Evolutionary conservation across 164 flowering plant genomes (phyloP).

Genomic region (Brasenia schreberi): DNA sequence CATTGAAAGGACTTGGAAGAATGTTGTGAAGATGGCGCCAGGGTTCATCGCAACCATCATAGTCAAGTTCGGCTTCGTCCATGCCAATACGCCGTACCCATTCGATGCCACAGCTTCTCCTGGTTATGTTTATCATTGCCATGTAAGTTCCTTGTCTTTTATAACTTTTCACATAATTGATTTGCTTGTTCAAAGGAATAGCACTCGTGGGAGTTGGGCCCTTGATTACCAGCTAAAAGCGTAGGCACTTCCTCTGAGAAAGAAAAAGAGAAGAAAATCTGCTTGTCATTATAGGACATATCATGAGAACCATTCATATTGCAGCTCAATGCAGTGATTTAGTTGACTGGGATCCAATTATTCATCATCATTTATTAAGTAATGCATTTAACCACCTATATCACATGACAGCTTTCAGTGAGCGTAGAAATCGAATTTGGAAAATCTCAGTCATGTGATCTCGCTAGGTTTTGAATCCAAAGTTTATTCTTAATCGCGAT

Average conservation of each 20-base stretch:
- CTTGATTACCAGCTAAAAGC: neutral
- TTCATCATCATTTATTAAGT: no score
- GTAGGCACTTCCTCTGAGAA: neutral
- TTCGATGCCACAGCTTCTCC: neutral
- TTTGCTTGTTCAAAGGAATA: neutral
- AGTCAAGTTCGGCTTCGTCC: neutral
- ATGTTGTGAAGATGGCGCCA: slow-evolving; percentile 1
- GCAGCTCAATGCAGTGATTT: slow-evolving; percentile 15
- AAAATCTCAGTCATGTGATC: no score
- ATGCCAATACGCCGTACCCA: neutral
- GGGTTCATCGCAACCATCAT: neutral
- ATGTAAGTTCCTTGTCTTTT: neutral
- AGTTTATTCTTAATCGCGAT: no score
- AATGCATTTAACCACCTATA: no score
- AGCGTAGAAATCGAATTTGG: no score
- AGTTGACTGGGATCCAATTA: slow-evolving; percentile 13
- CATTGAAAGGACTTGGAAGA: slow-evolving; percentile 1
- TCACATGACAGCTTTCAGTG: no score
- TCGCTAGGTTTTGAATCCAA: no score
- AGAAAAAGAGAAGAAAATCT: no score
- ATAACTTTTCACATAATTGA: neutral
- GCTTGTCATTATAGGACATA: no score
- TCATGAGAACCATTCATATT: no score
- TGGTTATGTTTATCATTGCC: neutral
- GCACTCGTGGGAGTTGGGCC: no score